phyloP scores from a whole-genome alignment of 176 grass and related monocot genomes.

The Triticum timopheevii region DNA sequence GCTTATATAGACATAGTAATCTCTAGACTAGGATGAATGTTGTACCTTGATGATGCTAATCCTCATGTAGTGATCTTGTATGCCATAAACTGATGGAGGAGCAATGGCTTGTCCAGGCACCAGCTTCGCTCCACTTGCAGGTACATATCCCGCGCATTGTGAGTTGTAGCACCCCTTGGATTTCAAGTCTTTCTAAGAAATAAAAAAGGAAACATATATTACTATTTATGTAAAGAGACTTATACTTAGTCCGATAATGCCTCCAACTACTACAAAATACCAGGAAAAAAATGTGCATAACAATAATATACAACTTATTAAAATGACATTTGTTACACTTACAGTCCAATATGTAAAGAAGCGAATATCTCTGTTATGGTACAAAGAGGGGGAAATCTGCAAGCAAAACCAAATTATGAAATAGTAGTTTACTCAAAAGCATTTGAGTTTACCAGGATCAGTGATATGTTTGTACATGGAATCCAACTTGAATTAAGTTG shows the following conservation, averaged over 20 bases:
- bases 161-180: conserved; percentile 29
- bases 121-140: conserved; percentile 13
- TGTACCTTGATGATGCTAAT: conserved; percentile 27
- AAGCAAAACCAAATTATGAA: neutral
- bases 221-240: neutral
- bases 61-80: neutral
- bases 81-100: conserved; percentile 21
- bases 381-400: conserved; percentile 26
- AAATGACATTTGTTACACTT: neutral
- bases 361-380: conserved; percentile 35
- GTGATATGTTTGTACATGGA: conserved; percentile 6
- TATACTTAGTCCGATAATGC: neutral
- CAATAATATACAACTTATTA: neutral
- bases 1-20: neutral
- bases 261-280: neutral
- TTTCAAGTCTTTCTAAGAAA: neutral
- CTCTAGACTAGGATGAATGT: neutral
- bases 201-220: neutral
- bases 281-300: neutral
- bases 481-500: conserved; percentile 13
- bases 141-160: conserved; percentile 27
- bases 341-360: conserved; percentile 51
- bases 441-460: neutral
- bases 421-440: neutral
- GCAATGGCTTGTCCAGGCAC: conserved; percentile 32